Base-by-base conservation (phyloP, 2,329 filamentous ascomycete species). In the Juglanconis sp. region DNA sequence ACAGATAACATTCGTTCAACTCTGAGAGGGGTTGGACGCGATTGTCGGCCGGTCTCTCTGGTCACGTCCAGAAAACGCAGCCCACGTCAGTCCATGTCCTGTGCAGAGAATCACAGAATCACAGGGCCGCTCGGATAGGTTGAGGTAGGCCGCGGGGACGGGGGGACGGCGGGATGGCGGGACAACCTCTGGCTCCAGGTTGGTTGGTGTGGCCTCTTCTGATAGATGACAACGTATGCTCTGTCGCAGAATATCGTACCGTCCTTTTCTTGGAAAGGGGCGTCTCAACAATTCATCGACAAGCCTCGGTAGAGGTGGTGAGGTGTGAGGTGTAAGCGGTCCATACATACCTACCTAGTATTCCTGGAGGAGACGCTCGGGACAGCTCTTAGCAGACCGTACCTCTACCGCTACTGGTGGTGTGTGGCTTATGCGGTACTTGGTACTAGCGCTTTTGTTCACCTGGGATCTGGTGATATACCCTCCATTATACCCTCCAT, bases 11-110 rank as follows among this genome's bases (percentile, higher is more conserved):
- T 59, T 58, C 50, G 44, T 31, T 31, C 30, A 32, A n/a, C 42
- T 35, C 32, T 15, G 47, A 8, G 50, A 24, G 4, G 4, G 51
- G 50, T 52, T 52, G 60, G 50, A 42, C 57, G 57, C 53, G 53
- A 63, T 57, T 50, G 51, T 42, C 48, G 60, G 60, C 57, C 57
- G 36, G 44, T 35, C 13, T 36, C 34, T 49, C 7, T 34, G 53
- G 35, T 61, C 58, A 24, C 54, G 31, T 55, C 61, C 58, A 63
- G 50, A 54, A 49, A 57, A 56, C 38, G 46, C 50, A 44, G 58
- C 58, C 58, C 61, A 63, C 61, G 61, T 63, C 53, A 57, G 53
- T 34, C 32, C 31, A 48, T 9, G 31, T 47, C 46, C 40, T 48
- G 30, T 38, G 46, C n/a, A 31, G 24, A 9, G 30, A n/a, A 40